These are phyloP conservation scores for Neurospora sp. DNA, from an alignment of 2,329 filamentous ascomycete species.

Conservation along the genomic window DNA sequence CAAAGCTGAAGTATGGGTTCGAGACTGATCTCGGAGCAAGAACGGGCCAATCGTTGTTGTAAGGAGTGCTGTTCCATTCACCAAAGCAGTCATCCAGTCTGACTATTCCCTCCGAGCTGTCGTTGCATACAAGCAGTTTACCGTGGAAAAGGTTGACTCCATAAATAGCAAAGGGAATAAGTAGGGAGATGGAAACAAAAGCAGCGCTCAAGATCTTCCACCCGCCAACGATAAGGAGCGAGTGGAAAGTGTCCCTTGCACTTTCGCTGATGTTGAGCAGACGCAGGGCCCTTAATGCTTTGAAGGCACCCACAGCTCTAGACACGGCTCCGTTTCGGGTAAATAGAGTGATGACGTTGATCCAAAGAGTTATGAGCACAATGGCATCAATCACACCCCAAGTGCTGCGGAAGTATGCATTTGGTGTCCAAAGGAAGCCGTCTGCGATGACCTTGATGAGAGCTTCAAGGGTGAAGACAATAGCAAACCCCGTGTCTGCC, in stretches of 20 bases:
- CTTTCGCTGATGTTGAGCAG: constrained; percentile 94
- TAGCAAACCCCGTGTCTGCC: constrained; percentile 81
- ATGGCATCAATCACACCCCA: constrained; percentile 95
- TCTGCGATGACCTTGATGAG: constrained; percentile 90
- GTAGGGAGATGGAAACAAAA: constrained; percentile 84
- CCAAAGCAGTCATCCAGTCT: constrained; percentile 68
- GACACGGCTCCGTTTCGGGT: constrained; percentile 76
- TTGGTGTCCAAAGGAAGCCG: constrained; percentile 91
- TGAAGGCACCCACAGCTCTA: constrained; percentile 89
- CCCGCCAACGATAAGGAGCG: constrained; percentile 83
- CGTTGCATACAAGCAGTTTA: constrained; percentile 71
- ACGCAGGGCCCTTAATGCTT: constrained; percentile 82
- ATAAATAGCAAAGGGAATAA: constrained; percentile 96
- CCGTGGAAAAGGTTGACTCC: constrained; percentile 89
- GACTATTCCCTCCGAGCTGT: constrained; percentile 44
- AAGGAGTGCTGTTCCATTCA: constrained; percentile 70
- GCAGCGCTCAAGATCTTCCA: constrained; percentile 91
- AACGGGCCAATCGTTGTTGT: constrained; percentile 63
- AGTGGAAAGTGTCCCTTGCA: constrained; percentile 91
- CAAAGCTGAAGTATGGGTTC: constrained; percentile 85
- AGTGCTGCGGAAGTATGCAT: constrained; percentile 90
- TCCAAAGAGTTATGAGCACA: constrained; percentile 87
- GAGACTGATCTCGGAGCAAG: constrained; percentile 70
- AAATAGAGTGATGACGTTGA: constrained; percentile 80
- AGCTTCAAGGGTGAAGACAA: constrained; percentile 78